These are phyloP conservation scores for Thermothelomyces thermophilus DNA, from an alignment of 2,329 filamentous ascomycete genomes.

Conservation along the genomic window DNA sequence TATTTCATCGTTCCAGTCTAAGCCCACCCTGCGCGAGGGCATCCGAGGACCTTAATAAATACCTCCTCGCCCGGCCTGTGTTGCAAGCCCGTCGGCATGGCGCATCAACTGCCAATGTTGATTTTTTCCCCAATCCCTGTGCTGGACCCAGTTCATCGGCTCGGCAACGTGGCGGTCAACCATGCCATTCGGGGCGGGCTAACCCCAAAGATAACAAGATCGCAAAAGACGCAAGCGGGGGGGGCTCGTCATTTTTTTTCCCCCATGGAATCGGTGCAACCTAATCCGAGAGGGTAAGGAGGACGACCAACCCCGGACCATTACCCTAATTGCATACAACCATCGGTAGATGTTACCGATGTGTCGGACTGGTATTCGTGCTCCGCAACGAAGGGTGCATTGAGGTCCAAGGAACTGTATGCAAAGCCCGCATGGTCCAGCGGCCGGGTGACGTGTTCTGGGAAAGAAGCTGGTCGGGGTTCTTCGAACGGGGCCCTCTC, in stretches of 20 bases:
- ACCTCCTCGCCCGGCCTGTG: background rate
- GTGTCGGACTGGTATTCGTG: constrained; percentile 24
- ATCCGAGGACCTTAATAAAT: background rate
- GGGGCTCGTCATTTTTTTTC: background rate
- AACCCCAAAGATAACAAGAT: constrained; percentile 6
- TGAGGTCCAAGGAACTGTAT: constrained; percentile 16
- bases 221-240: background rate
- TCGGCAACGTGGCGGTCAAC: constrained; percentile 22
- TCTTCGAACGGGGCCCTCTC: background rate
- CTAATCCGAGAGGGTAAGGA: constrained; percentile 6
- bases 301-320: background rate
- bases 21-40: background rate
- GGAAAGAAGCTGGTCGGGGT: constrained; percentile 8
- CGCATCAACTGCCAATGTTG: background rate
- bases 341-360: constrained; percentile 13
- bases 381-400: constrained; percentile 15
- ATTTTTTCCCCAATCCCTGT: constrained; percentile 8
- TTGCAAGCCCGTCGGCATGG: background rate
- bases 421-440: constrained; percentile 21
- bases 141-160: constrained; percentile 12
- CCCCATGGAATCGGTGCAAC: constrained; percentile 7
- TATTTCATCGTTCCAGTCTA: background rate
- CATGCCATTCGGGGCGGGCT: constrained; percentile 12
- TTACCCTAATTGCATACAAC: constrained; percentile 1
- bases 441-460: constrained; percentile 25